Base-by-base conservation (phyloP, 1,284 basidiomycete species). In the Flammula alnicola region DNA sequence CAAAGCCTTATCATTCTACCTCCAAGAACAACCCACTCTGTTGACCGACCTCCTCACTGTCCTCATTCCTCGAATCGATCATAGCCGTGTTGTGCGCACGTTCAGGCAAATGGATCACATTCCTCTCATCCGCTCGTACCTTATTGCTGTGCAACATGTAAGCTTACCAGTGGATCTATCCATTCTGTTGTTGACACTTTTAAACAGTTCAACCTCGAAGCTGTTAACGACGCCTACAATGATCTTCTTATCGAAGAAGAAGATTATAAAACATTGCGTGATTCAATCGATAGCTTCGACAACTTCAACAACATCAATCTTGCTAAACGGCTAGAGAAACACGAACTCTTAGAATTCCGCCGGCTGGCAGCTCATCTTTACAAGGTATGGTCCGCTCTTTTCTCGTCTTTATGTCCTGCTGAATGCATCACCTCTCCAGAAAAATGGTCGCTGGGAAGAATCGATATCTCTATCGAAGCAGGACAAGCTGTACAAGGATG, bases 211-310 rank as follows among this genome's bases (percentile, higher is more conserved):
- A 98, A 99, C 71, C 83, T 99, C 41, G 91, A 95, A 63, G 93
- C 95, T 14, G 94, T 99, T 64, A 99, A 99, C 66, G 94, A 97
- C 59, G 95, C 95, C 3, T 98, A 96, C 76, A 97, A 98, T 66
- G 92, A 95, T 62, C 76, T 99, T 26, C 78, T 99, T 47, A 98
- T 99, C 56, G 97, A 99, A 70, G 97, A 99, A 71, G 97, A 99
- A 71, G 96, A 99, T 70, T 95, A 94, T 76, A 94, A 96, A 70
- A 98, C 95, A 1, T 81, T 99, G 7, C 87, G 97, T 10, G 94
- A 94, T 65, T 95, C 92, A 17, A 94, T 99, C 56, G 95, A 98
- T 71, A 94, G 93, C 67, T 95, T 96, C 64, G 95, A 98, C 73
- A 98, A 97, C 74, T 99, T 98, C 77, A 93, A 99, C 72, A 93